Conservation (phyloP, 805 yeast genomes). For the Schwanniomyces polymorphus region DNA sequence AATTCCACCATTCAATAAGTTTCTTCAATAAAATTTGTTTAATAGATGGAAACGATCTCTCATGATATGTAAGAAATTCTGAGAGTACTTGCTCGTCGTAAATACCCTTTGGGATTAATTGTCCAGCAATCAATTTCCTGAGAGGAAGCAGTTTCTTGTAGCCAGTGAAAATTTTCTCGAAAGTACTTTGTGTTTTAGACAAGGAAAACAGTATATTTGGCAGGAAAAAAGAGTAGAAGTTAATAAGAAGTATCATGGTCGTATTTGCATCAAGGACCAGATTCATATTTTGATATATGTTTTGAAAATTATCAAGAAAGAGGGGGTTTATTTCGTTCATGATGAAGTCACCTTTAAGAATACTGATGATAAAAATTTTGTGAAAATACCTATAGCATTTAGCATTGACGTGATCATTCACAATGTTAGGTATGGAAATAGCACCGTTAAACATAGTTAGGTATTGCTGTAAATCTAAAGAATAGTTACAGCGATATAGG, state of each 20-base stretch:
- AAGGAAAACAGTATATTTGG: neutral
- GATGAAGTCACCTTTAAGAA: slow-evolving; percentile 2
- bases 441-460: slow-evolving; percentile 7
- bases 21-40: neutral
- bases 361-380: slow-evolving; percentile 4
- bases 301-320: slow-evolving; percentile 3
- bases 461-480: slow-evolving; percentile 4
- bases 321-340: slow-evolving; percentile 9
- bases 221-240: slow-evolving; percentile 2
- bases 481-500: slow-evolving; percentile 5
- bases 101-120: neutral
- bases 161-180: neutral
- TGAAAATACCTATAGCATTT: slow-evolving; percentile 4
- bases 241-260: slow-evolving; percentile 1
- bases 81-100: neutral
- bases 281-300: neutral
- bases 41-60: neutral
- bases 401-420: neutral
- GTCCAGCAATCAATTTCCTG: neutral
- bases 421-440: slow-evolving; percentile 6
- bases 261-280: slow-evolving; percentile 3
- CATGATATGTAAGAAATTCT: neutral
- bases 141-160: neutral
- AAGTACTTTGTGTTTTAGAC: neutral
- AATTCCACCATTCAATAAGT: neutral